Base-by-base conservation (phyloP, 441 rosid genomes). In the Aleurites moluccanus region DNA sequence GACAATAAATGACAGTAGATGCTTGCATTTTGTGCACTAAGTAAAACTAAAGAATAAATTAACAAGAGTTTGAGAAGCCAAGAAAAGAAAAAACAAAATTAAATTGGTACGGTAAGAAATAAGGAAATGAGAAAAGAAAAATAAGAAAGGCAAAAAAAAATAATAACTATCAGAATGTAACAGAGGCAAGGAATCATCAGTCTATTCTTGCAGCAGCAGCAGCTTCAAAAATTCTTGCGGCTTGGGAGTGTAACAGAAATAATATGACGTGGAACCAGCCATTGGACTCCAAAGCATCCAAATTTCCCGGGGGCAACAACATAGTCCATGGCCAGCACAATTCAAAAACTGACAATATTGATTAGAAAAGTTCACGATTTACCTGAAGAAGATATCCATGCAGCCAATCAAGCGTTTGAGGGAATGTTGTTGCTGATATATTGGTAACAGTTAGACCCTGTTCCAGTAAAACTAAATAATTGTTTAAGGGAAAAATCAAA, bases 381-480 rank as follows among this genome's bases (percentile, higher is more conserved):
- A 91, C 97, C 94, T 91, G 92, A 79, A 91, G 91, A 83, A 90
- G 91, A 87, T 90, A 78, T 42, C 86, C 86, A 52, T 91, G 97
- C 83, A 91, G 85, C 83, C 86, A 84, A 83, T 91, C 97, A 59
- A 91, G 81, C 14, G 92, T 89, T 78, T 90, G 94, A 14, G 94
- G 92, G 82, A 91, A 91, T 30, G 92, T 87, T 79, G 91, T 91
- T 42, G 92, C 90, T 18, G 97, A 84, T 84, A 91, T 76, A 73
- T 84, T 88, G 77, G 80, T 90, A 66, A 88, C 89, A 16, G 83
- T 83, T 69, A 87, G 78, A 78, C 94, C 94, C 94, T 91, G 86
- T 72, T 80, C 63, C 13, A 18, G 21, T n/a, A 73, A 76, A 53
- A 11, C 25, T 33, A 35, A 25, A 30, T 18, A 60, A 21, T 13